Evolutionary conservation across 495 filamentous ascomycete genomes (phyloP), one percentile per base, ranked within the genome.

Genomic region (Aspergillus asperescens): DNA sequence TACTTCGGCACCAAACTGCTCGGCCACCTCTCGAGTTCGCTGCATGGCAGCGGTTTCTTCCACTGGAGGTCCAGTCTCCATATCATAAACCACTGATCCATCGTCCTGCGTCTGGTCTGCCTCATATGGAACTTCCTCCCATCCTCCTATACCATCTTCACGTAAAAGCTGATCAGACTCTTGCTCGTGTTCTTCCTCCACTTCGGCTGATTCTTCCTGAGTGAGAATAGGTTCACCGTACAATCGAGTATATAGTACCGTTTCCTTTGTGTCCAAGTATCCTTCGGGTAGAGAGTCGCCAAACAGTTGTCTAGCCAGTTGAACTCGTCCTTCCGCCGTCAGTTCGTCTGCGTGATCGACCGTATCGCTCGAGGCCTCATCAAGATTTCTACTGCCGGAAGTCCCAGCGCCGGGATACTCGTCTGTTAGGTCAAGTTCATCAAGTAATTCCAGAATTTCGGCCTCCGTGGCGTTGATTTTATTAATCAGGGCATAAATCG

Each of bases 251-350:
- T 95, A 97, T 1, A 95, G 61, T 34, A 70, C 68, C 39, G 86
- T 83, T 62, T 95, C 91, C 24, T 83, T 76, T 4, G 76, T 73
- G 13, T 79, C 78, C 38, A 98, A 64, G 50, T 86, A 78, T 13
- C 78, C 84, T n/a, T 83, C 77, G 0, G 93, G 93, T 8, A 96
- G 68, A 1, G 75, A 81, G 56, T 93, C 81, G 35, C 91, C 88
- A 65, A 88, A 95, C 9, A 78, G 73, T 56, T 86, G 81, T 57
- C 85, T 77, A 18, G 90, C 84, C 40, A 79, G 67, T 20, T 83
- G 81, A 43, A 89, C 88, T 43, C 85, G 75, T 1, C 69, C 70
- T 59, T 90, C 87, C 52, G 81, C 49, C 65, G 40, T 78, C 70
- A 67, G 58, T 45, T 59, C 57, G 44, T 69, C 66, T 40, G 63